phyloP scores from a whole-genome alignment of 352 stramenopile genomes.

The Pythium scleroteichum region DNA sequence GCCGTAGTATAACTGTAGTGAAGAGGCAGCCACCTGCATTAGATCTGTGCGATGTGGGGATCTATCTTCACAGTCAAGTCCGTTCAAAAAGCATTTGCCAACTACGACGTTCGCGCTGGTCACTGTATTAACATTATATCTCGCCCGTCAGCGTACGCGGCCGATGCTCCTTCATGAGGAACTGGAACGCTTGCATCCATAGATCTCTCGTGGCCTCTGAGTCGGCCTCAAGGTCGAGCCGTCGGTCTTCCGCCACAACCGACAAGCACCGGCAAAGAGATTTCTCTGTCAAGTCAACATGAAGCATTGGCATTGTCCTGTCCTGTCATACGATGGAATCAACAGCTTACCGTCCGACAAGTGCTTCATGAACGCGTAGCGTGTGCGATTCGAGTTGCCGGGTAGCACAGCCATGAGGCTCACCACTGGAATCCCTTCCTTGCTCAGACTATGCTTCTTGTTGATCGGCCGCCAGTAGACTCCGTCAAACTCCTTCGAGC shows the following conservation, averaged over 20 bases:
- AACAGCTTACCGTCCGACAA: slow-evolving; percentile 55
- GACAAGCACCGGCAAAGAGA: slow-evolving; percentile 65
- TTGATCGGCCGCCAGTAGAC: slow-evolving; percentile 71
- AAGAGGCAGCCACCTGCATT: too few relatives aligned
- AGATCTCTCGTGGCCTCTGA: slow-evolving; percentile 63
- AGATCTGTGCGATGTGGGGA: too few relatives aligned
- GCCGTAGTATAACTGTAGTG: too few relatives aligned
- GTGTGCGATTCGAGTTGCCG: slow-evolving; percentile 56
- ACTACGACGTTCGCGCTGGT: neutral
- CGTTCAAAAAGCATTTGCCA: neutral
- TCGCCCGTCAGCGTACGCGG: neutral
- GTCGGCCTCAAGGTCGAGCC: slow-evolving; percentile 70
- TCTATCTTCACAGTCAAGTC: too few relatives aligned
- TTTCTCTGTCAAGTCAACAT: slow-evolving; percentile 46
- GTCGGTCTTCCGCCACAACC: slow-evolving; percentile 61
- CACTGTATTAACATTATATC: neutral
- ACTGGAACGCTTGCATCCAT: slow-evolving; percentile 58
- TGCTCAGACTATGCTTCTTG: slow-evolving; percentile 61
- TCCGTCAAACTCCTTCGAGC: slow-evolving; percentile 59
- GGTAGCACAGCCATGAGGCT: slow-evolving; percentile 55
- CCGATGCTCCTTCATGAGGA: slow-evolving; percentile 33
- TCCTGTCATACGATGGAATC: neutral
- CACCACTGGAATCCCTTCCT: slow-evolving; percentile 49
- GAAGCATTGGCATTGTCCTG: slow-evolving; percentile 10
- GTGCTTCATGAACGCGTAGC: slow-evolving; percentile 80